Conservation (phyloP, 2,329 filamentous ascomycete genomes). For the Colletotrichum eleusines region DNA sequence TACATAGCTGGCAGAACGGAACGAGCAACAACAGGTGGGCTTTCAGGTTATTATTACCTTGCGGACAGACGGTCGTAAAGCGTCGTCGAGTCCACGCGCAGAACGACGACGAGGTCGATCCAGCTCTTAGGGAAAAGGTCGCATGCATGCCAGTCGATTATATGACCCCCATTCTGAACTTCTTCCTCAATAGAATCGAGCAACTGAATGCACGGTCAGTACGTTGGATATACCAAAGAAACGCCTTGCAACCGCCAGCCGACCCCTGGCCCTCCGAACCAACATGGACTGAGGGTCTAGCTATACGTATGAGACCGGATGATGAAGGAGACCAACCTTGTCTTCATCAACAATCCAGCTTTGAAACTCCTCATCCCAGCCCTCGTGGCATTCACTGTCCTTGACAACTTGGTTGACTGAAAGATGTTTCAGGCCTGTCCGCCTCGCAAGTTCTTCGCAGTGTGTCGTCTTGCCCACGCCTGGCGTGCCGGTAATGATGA, state of each 20-base stretch:
- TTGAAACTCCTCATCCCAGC: conserved; percentile 85
- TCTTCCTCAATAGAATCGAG: conserved; percentile 91
- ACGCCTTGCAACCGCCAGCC: neutral
- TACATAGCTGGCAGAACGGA: neutral
- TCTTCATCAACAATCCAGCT: conserved; percentile 98
- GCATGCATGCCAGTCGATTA: conserved; percentile 99
- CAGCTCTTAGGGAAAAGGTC: conserved; percentile 93
- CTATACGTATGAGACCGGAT: conserved; percentile 7
- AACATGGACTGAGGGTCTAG: neutral
- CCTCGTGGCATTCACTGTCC: conserved; percentile 87
- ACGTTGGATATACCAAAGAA: neutral
- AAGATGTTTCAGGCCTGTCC: conserved; percentile 83
- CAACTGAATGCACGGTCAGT: conserved; percentile 63
- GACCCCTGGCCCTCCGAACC: neutral
- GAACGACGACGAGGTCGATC: conserved; percentile 94
- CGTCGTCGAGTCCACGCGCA: conserved; percentile 82
- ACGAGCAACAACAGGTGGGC: neutral
- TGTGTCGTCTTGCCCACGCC: conserved; percentile 97
- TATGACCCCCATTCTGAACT: conserved; percentile 80
- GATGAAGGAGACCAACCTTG: conserved; percentile 69
- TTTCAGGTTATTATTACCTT: conserved; percentile 62
- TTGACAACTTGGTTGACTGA: conserved; percentile 94
- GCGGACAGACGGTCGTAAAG: conserved; percentile 87
- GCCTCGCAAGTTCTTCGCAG: conserved; percentile 82
- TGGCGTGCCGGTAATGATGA: conserved; percentile 94